phyloP scores from a whole-genome alignment of 208 protist genomes.

The Angomonas ambiguus region DNA sequence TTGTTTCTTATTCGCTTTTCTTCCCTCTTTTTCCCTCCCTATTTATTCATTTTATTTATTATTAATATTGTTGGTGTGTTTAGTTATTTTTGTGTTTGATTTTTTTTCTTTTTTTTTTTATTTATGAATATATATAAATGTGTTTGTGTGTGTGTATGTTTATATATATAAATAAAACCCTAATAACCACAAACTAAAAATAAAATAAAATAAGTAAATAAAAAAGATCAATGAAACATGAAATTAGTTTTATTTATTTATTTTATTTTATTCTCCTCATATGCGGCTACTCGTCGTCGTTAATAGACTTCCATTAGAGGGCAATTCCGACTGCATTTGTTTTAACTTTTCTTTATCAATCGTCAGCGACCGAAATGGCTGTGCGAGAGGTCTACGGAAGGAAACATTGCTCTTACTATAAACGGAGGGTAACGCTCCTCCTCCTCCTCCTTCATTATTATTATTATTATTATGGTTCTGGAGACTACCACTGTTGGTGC shows the following conservation, averaged over 20 bases:
- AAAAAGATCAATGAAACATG: too few species aligned
- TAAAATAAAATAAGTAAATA: slow-evolving; percentile 2
- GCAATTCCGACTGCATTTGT: neutral
- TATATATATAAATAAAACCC: neutral
- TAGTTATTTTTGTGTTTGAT: too few species aligned
- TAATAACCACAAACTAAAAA: slow-evolving; percentile 7
- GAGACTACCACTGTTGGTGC: neutral
- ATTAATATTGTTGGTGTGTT: too few species aligned
- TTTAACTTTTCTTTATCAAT: neutral
- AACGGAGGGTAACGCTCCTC: too few species aligned
- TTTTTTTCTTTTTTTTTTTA: slow-evolving; percentile 6
- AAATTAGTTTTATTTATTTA: too few species aligned
- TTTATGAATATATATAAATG: neutral
- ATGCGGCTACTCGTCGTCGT: neutral
- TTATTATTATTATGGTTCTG: neutral
- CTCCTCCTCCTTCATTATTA: too few species aligned
- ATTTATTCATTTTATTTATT: too few species aligned
- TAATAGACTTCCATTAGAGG: neutral
- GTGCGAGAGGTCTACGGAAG: neutral
- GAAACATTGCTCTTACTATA: too few species aligned
- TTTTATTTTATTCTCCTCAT: neutral
- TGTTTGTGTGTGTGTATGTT: neutral
- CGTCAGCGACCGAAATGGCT: neutral
- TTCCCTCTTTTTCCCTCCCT: too few species aligned
- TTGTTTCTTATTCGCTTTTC: neutral